These are phyloP conservation scores for Croton setiger DNA, from an alignment of 441 rosid species.

Conservation along the genomic window DNA sequence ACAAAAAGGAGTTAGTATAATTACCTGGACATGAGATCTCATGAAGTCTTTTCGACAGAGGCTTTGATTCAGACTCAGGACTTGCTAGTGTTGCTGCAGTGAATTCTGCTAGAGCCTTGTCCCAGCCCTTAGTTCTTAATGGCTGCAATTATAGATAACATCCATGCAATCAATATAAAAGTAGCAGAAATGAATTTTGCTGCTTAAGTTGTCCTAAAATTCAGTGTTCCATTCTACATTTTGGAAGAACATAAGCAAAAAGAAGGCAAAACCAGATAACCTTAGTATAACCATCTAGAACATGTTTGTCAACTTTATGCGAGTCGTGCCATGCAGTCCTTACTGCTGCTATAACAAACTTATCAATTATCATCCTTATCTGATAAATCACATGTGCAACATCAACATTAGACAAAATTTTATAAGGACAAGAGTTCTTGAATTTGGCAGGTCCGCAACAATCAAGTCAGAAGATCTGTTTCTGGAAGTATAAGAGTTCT, in stretches of 20 bases:
- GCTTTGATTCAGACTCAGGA: slow-evolving; percentile 29
- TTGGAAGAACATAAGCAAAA: slow-evolving; percentile 8
- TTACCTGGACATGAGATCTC: slow-evolving; percentile 34
- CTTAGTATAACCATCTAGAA: slow-evolving; percentile 74
- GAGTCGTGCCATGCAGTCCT: slow-evolving; percentile 73
- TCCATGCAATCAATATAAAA: slow-evolving; percentile 5
- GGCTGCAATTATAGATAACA: slow-evolving; percentile 41
- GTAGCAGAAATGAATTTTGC: not conserved
- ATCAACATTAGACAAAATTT: not conserved
- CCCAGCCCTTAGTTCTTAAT: slow-evolving; percentile 55
- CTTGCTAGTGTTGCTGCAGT: slow-evolving; percentile 48
- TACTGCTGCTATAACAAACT: slow-evolving; percentile 66
- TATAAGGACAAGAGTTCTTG: not conserved
- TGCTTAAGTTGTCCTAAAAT: slow-evolving; percentile 7
- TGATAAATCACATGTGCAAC: slow-evolving; percentile 26
- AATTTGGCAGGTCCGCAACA: not conserved
- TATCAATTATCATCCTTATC: slow-evolving; percentile 67
- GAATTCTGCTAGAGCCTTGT: slow-evolving; percentile 61
- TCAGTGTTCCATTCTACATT: not conserved
- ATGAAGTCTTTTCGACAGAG: slow-evolving; percentile 42
- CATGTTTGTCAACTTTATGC: slow-evolving; percentile 51
- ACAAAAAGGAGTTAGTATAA: not conserved
- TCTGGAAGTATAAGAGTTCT: too few species aligned
- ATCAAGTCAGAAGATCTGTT: too few species aligned
- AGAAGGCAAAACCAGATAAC: slow-evolving; percentile 29